Evolutionary conservation across 1,139 yeast genomes (phyloP).

Genomic region (Taphrina sp.): DNA sequence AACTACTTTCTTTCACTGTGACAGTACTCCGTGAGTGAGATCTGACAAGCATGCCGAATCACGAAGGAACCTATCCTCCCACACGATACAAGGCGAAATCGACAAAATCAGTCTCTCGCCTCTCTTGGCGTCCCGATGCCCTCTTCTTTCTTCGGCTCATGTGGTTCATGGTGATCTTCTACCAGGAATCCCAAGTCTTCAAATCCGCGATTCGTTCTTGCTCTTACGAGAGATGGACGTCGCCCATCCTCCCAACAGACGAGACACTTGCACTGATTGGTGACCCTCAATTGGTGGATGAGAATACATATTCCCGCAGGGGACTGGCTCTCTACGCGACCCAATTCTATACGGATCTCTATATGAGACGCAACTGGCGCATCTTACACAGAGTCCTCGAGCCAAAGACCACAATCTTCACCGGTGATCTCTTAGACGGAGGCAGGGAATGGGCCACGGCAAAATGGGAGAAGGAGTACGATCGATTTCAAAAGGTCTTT

Average conservation of each 20-base stretch:
- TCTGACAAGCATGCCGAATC: slow-evolving; percentile 2
- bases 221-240: slow-evolving; percentile 20
- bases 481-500: slow-evolving; percentile 66
- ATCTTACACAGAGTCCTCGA: slow-evolving; percentile 58
- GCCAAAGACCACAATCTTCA: slow-evolving; percentile 73
- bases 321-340: slow-evolving; percentile 44
- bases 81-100: not conserved
- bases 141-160: slow-evolving; percentile 1
- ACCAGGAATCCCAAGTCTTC: slow-evolving; percentile 21
- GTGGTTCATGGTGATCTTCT: slow-evolving; percentile 14
- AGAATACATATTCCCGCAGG: slow-evolving; percentile 56
- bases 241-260: slow-evolving; percentile 47
- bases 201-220: slow-evolving; percentile 17
- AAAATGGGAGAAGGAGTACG: slow-evolving; percentile 71
- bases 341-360: slow-evolving; percentile 61
- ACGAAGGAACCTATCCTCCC: slow-evolving; percentile 15
- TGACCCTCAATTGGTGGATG: slow-evolving; percentile 90
- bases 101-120: not conserved
- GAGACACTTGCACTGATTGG: slow-evolving; percentile 68
- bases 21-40: not conserved
- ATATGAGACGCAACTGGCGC: slow-evolving; percentile 73
- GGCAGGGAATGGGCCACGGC: slow-evolving; percentile 82
- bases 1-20: too few relatives aligned
- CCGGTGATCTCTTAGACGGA: slow-evolving; percentile 93
- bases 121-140: slow-evolving; percentile 7